Base-by-base conservation (phyloP, 805 yeast species). In the Yamadazyma tumulicola region DNA sequence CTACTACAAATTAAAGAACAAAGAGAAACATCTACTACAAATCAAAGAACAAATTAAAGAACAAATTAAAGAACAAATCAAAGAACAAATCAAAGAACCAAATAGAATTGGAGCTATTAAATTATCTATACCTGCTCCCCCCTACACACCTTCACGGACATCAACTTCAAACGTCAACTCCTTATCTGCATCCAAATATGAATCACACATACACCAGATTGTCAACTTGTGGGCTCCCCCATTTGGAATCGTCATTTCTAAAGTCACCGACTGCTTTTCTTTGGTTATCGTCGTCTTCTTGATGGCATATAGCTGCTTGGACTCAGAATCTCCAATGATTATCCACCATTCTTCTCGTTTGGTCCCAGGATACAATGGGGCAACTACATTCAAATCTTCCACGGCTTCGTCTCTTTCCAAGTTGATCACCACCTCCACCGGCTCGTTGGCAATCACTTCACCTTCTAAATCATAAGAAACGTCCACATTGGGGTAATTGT, bases 151-250 rank as follows among this genome's bases (percentile, higher is more conserved):
- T 24, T 24, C 29, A 19, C 52, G 48, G 14, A 70, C 78, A 4
- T 70, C 64, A 3, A 80, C 51, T 17, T 69, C 74, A 31, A 83
- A 64, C 8, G 66, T 55, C 16, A 80, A 72, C 59, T 91, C 96
- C 55, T 85, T 85, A 54, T 91, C 98, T 2, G 88, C 94, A 52
- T 89, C 97, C n/a, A 86, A 51, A 49, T 89, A 91, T 0, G 95
- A 81, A 50, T 89, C 97, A 60, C 96, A 84, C 54, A 89, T 75
- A 51, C 91, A 79, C 95, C 95, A 89, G 1, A 87, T 62, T 0
- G 79, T 74, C 17, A 89, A 57, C 12, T 69, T 52, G 36, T 81
- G 84, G 4, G 64, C 53, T 0, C 96, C 96, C 3, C 74, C 54
- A 3, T 60, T 67, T 0, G 85, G 79, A 7, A 86, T 49, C 0